These are phyloP conservation scores for Ophiocordyceps camponoti-floridani DNA, from an alignment of 2,329 filamentous ascomycete species.

Conservation along the genomic window DNA sequence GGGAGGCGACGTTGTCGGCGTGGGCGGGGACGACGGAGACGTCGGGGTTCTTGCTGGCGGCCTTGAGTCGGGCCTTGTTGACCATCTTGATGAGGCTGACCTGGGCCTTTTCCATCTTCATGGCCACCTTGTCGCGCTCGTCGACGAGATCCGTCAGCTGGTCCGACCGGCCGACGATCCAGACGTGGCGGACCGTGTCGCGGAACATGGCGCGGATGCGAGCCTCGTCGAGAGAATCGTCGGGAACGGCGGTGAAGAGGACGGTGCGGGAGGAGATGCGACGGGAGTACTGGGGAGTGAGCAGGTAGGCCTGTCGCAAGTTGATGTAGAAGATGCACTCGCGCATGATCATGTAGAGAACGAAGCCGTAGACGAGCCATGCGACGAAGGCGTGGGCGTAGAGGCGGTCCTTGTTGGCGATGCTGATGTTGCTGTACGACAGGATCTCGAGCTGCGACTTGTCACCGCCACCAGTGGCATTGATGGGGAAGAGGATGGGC, in stretches of 20 bases:
- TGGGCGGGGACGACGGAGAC: constrained; percentile 33
- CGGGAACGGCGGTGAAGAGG: constrained; percentile 75
- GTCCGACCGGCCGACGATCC: constrained; percentile 60
- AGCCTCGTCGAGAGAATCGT: constrained; percentile 53
- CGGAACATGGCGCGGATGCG: constrained; percentile 66
- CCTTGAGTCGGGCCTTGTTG: constrained; percentile 18
- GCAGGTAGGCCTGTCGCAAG: constrained; percentile 80
- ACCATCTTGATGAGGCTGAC: constrained; percentile 56
- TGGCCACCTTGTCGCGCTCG: constrained; percentile 55
- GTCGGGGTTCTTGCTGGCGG: constrained; percentile 15
- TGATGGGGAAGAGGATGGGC: constrained; percentile 71
- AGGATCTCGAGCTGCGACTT: constrained; percentile 41
- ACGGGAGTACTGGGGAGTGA: constrained; percentile 65
- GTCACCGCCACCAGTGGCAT: constrained; percentile 58
- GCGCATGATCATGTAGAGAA: constrained; percentile 77
- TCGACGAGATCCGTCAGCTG: constrained; percentile 62
- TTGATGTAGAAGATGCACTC: constrained; percentile 92
- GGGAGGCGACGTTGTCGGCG: constrained; percentile 44
- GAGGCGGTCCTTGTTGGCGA: constrained; percentile 38
- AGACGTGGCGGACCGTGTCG: constrained; percentile 60
- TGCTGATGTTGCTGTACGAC: constrained; percentile 21
- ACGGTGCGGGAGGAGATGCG: constrained; percentile 83
- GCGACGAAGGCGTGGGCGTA: constrained; percentile 70
- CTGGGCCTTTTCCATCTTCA: constrained; percentile 69
- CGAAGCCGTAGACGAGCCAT: constrained; percentile 71